A percentile compares a stretch with the other conserved stretches of the same genome.
These are phyloP conservation scores for Isabelozyma gotoi DNA, from an alignment of 805 yeast genomes.

Conservation along the genomic window DNA sequence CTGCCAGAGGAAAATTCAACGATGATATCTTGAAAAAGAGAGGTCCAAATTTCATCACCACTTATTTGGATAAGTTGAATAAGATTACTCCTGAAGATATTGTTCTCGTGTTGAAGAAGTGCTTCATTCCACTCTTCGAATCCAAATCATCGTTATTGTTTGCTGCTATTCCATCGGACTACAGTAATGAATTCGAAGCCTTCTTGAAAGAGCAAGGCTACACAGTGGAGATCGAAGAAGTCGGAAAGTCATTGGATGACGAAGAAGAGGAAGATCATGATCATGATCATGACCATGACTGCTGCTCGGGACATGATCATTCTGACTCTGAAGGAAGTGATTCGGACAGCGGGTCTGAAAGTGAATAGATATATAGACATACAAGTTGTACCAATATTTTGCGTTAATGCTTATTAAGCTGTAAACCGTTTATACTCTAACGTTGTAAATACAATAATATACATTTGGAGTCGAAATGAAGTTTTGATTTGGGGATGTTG, in stretches of 20 bases:
- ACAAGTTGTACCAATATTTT: too few species aligned
- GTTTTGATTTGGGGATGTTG: too few species aligned
- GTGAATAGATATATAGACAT: background rate
- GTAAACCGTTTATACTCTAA: too few species aligned
- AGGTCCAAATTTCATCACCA: slow-evolving; percentile 63
- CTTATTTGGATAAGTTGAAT: slow-evolving; percentile 53
- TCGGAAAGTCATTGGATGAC: slow-evolving; percentile 20
- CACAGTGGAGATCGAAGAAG: slow-evolving; percentile 55
- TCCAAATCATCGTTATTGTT: slow-evolving; percentile 58
- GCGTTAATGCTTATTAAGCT: background rate
- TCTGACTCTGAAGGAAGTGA: slow-evolving; percentile 8
- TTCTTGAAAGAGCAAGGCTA: slow-evolving; percentile 60
- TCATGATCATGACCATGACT: slow-evolving; percentile 6
- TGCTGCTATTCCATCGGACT: slow-evolving; percentile 71
- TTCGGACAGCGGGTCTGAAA: slow-evolving; percentile 6
- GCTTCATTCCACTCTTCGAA: slow-evolving; percentile 66
- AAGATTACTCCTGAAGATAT: slow-evolving; percentile 55
- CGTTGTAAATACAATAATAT: too few species aligned
- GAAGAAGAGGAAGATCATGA: background rate
- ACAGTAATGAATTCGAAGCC: slow-evolving; percentile 43
- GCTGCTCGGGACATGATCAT: slow-evolving; percentile 9
- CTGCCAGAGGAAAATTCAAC: slow-evolving; percentile 64
- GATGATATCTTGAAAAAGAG: slow-evolving; percentile 68
- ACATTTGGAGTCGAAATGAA: too few species aligned
- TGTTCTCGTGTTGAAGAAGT: slow-evolving; percentile 49